Evolutionary conservation across 2,329 filamentous ascomycete genomes (phyloP), one percentile per base, ranked within the genome.

Genomic region (Lomentospora prolificans): DNA sequence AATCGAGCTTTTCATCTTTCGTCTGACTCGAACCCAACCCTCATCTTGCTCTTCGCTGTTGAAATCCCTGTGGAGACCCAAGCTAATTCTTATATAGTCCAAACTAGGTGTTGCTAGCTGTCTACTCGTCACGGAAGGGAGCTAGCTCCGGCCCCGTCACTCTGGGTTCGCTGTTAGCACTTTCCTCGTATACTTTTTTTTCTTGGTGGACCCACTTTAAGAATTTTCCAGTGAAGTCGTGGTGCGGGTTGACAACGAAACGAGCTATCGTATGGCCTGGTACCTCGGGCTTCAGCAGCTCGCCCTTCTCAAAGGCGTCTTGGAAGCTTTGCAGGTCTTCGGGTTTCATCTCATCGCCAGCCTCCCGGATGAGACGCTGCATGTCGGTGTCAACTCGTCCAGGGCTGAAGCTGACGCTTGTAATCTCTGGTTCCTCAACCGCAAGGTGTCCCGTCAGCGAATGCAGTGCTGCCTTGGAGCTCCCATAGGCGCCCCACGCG

Each of bases 361-460:
- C 79, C 3, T 71, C 67, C 53, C 94, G 77, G 57, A 99, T 80
- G 57, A 87, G 80, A n/a, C 78, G 78, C 68, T 96, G 91, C 91
- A 96, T 96, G 53, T 86, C 86, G 0, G 91, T 96, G 65, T 96
- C 87, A 6, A 95, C 86, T 50, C 88, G 82, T 2, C 91, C 91
- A 0, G 91, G 91, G 3, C 85, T 77, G 31, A 96, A 74, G 0
- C 88, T 77, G 0, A 96, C 71, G 10, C 82, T 84, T 0, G 81
- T 87, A 48, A 96, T 82, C 12, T 84, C 76, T 1, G 86, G 83
- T 68, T 96, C 91, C 66, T 96, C 91, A 1, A 78, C 76, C 0
- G 82, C 81, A 33, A 96, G 69, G 33, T 91, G 89, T 44, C 78
- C 71, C 1, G 85, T 84, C 4, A 96, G 72, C 62, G 92, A 89